Conservation (phyloP, 441 rosid species). For the Erysimum pusillum region DNA sequence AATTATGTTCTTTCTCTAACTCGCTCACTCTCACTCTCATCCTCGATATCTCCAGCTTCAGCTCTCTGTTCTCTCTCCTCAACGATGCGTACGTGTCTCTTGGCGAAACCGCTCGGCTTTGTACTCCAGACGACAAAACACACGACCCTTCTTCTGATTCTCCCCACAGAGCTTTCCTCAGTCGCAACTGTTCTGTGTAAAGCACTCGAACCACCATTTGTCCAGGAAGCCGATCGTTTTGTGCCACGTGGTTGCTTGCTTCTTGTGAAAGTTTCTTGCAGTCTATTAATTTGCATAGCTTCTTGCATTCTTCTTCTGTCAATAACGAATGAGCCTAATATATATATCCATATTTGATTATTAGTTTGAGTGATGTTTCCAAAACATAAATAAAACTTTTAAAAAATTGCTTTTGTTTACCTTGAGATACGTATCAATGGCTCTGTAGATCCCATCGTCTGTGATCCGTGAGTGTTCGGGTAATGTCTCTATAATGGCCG, state of each 20-base stretch:
- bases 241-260: conserved; percentile 87
- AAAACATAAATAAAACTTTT: not conserved
- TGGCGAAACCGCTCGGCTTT: conserved; percentile 85
- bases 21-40: conserved; percentile 90
- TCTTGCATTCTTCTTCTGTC: conserved; percentile 74
- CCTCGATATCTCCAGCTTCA: conserved; percentile 88
- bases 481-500: conserved; percentile 70
- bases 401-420: conserved; percentile 46
- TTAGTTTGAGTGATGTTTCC: conserved; percentile 24
- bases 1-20: conserved; percentile 82
- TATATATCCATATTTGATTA: not conserved
- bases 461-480: conserved; percentile 81
- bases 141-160: conserved; percentile 70
- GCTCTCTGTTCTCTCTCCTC: conserved; percentile 89
- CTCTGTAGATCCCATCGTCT: conserved; percentile 87
- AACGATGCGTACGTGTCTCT: conserved; percentile 83
- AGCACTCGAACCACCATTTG: conserved; percentile 76
- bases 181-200: conserved; percentile 73
- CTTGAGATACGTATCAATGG: conserved; percentile 85
- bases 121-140: conserved; percentile 73
- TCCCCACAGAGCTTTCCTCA: conserved; percentile 70
- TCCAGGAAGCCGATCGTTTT: conserved; percentile 84
- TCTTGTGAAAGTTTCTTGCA: conserved; percentile 76
- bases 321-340: conserved; percentile 77
- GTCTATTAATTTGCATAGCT: conserved; percentile 80